These are phyloP conservation scores for Coprinopsis sp. DNA, from an alignment of 768 basidiomycete genomes.

Conservation along the genomic window DNA sequence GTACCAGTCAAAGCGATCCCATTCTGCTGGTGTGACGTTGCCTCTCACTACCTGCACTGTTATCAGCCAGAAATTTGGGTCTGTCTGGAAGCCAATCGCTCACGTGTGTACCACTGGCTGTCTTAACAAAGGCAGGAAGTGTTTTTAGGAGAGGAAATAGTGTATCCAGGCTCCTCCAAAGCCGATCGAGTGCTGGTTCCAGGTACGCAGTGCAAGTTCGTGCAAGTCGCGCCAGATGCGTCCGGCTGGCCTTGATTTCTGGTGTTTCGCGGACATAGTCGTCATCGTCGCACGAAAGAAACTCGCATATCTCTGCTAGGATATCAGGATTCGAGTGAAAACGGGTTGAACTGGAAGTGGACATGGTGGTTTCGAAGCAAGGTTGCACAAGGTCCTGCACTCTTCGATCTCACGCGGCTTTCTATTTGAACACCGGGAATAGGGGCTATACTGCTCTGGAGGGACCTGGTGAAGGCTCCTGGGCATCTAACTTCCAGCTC, in stretches of 20 bases:
- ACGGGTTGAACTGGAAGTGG: conserved; percentile 3
- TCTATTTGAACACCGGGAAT: too few relatives aligned
- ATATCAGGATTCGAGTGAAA: conserved; percentile 28
- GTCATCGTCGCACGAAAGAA: conserved; percentile 19
- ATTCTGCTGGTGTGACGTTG: conserved; percentile 18
- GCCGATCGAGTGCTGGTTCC: conserved; percentile 27
- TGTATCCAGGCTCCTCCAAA: conserved; percentile 29
- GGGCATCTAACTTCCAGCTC: too few relatives aligned
- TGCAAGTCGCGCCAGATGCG: conserved; percentile 19
- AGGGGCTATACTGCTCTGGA: too few relatives aligned
- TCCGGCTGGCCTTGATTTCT: conserved; percentile 8
- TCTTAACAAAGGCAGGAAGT: conserved; percentile 24
- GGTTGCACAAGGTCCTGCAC: too few relatives aligned
- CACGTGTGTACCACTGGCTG: conserved; percentile 26
- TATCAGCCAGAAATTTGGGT: neutral
- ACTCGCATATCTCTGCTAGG: conserved; percentile 25
- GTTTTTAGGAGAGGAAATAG: conserved; percentile 29
- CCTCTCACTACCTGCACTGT: conserved; percentile 25
- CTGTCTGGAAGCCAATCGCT: conserved; percentile 9
- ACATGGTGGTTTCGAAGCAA: neutral
- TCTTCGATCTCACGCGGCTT: too few relatives aligned
- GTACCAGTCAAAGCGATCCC: conserved; percentile 30
- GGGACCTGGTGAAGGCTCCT: too few relatives aligned
- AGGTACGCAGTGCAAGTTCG: conserved; percentile 27
- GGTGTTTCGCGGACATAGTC: conserved; percentile 12